A percentile compares a stretch with the other conserved stretches of the same genome.
Evolutionary conservation across 108 stramenopile genomes (phyloP).

Genomic region (Fistulifera pelliculosa): DNA sequence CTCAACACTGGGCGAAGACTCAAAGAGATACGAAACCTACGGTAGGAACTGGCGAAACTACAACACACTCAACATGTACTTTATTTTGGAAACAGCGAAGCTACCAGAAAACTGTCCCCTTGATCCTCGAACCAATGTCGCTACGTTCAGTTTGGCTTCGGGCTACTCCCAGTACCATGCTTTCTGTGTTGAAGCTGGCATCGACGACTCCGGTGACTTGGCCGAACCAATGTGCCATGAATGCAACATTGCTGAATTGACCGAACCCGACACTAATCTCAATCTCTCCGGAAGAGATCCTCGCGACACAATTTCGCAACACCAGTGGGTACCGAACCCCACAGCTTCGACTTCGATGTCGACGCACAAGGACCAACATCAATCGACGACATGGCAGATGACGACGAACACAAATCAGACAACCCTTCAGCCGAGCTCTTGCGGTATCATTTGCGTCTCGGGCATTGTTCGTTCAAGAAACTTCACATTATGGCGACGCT

Average conservation of each 20-base stretch:
- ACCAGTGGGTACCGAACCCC: neutral
- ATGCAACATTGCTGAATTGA: neutral
- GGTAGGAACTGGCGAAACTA: neutral
- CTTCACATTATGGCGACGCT: conserved; percentile 22
- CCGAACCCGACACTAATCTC: conserved; percentile 3
- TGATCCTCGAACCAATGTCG: conserved; percentile 12
- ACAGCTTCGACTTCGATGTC: neutral
- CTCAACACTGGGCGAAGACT: conserved; percentile 35
- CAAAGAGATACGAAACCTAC: neutral
- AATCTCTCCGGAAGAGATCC: too few relatives aligned
- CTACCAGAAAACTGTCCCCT: conserved; percentile 12
- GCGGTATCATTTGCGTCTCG: conserved; percentile 14
- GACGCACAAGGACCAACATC: neutral
- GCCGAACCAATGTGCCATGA: neutral
- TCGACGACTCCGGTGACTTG: conserved; percentile 3
- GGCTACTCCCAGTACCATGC: conserved; percentile 17
- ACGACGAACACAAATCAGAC: conserved; percentile 5
- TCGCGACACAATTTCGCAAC: neutral
- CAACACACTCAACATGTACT: neutral
- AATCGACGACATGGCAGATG: neutral
- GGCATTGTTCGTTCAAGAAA: conserved; percentile 16
- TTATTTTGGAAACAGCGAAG: conserved; percentile 8
- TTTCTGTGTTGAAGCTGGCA: conserved; percentile 12
- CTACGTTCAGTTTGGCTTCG: conserved; percentile 11
- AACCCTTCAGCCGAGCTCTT: conserved; percentile 19